A percentile compares a stretch with the other conserved stretches of the same genome.
These are phyloP conservation scores for Fonsecaea monophora DNA, from an alignment of 2,329 filamentous ascomycete genomes.

Conservation along the genomic window DNA sequence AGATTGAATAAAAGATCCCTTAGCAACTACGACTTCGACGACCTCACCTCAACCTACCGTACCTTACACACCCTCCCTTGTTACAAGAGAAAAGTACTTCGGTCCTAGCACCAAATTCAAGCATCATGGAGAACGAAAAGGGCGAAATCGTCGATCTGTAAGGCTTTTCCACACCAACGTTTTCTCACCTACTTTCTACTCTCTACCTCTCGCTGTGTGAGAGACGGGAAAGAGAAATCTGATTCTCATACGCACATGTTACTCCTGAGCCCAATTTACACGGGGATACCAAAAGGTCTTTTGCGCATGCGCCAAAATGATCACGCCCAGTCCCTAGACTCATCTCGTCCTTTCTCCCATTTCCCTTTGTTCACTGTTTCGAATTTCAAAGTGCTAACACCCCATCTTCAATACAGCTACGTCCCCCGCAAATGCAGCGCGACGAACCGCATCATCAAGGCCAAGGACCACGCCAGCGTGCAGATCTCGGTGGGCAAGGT, in stretches of 20 bases:
- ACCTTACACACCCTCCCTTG: not conserved
- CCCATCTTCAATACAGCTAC: constrained; percentile 66
- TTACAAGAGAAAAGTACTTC: not conserved
- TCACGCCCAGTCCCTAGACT: too few species aligned
- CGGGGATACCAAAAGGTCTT: not conserved
- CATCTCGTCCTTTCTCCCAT: not conserved
- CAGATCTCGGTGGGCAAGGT: constrained; percentile 98
- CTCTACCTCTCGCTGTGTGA: not conserved
- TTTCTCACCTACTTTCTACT: constrained; percentile 6
- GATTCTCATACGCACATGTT: too few species aligned
- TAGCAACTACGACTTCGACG: not conserved
- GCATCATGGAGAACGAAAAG: constrained; percentile 99
- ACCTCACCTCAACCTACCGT: not conserved
- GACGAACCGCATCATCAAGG: constrained; percentile 99
- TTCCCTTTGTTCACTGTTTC: not conserved
- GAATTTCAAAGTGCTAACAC: not conserved
- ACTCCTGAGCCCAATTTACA: too few species aligned
- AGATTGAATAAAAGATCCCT: not conserved
- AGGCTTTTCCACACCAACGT: constrained; percentile 36
- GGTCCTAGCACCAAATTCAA: not conserved
- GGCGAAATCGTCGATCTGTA: constrained; percentile 99
- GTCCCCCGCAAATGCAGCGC: constrained; percentile 98
- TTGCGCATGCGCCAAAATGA: not conserved
- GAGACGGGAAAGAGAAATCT: too few species aligned
- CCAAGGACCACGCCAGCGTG: constrained; percentile 98